Evolutionary conservation across 169 alveolate species (phyloP).

Genomic region (Plasmodium fragile): DNA sequence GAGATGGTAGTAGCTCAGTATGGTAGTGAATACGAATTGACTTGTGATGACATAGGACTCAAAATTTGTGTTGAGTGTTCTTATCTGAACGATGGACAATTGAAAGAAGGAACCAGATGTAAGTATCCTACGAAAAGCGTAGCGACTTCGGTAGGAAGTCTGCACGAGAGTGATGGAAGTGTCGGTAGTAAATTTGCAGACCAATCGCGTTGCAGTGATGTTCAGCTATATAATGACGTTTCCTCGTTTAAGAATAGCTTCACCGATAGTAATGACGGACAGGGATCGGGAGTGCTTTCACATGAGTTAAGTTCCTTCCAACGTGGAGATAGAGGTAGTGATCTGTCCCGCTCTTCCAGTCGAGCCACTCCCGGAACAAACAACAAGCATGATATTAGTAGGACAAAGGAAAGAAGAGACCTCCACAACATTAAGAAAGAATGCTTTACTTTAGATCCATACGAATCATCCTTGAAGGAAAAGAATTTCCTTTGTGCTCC

Average conservation of each 20-base stretch:
- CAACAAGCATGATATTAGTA: background rate
- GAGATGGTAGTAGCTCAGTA: background rate
- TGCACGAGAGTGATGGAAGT: background rate
- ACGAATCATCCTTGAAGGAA: constrained; percentile 8
- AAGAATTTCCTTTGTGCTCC: background rate
- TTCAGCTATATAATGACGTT: background rate
- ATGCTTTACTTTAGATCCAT: background rate
- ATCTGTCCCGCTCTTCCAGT: background rate
- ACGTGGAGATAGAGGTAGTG: background rate
- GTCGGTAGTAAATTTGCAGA: background rate
- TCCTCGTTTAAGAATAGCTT: constrained; percentile 26
- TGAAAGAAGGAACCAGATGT: background rate
- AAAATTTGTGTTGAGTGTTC: constrained; percentile 63
- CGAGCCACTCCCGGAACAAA: background rate
- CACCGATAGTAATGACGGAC: background rate
- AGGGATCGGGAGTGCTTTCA: background rate
- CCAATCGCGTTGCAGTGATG: background rate
- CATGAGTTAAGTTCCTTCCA: background rate
- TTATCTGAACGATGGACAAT: background rate
- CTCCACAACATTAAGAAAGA: background rate
- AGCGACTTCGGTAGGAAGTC: background rate
- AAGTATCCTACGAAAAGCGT: background rate
- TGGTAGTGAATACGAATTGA: constrained; percentile 37
- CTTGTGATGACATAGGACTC: constrained; percentile 56
- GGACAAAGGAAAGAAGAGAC: background rate